These are phyloP conservation scores for Casaregolazyma suthepensis DNA, from an alignment of 1,139 yeast genomes.

Conservation along the genomic window DNA sequence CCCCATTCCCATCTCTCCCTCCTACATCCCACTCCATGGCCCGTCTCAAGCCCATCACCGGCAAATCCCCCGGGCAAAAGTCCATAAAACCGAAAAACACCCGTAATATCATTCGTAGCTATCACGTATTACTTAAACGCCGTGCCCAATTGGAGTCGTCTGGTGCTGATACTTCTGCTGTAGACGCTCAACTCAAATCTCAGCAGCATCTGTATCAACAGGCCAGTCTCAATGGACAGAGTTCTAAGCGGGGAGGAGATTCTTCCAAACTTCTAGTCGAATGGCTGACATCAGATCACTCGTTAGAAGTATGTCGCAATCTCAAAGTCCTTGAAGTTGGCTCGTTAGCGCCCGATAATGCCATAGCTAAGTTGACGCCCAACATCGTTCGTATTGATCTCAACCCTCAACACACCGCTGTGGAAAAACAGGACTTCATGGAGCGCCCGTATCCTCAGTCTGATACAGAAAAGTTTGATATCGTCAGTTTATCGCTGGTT, in stretches of 20 bases:
- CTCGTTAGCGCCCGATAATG: constrained; percentile 60
- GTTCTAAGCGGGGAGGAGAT: constrained; percentile 75
- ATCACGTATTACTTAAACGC: constrained; percentile 32
- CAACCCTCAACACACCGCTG: constrained; percentile 68
- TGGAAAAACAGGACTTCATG: constrained; percentile 79
- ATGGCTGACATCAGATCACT: constrained; percentile 46
- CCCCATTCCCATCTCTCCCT: background rate
- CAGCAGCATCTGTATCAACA: constrained; percentile 59
- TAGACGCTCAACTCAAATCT: constrained; percentile 16
- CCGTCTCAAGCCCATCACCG: constrained; percentile 13
- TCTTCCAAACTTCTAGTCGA: constrained; percentile 68
- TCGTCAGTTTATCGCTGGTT: constrained; percentile 79
- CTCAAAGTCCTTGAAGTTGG: constrained; percentile 71
- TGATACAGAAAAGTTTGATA: constrained; percentile 45
- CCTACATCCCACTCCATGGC: background rate
- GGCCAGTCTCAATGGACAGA: constrained; percentile 88
- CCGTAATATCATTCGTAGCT: constrained; percentile 31
- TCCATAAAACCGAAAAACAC: constrained; percentile 24
- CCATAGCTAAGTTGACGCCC: constrained; percentile 37
- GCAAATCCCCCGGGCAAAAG: constrained; percentile 13
- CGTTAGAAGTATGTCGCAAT: constrained; percentile 13
- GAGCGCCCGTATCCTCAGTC: constrained; percentile 55
- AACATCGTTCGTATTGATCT: constrained; percentile 64
- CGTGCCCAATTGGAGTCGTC: constrained; percentile 21
- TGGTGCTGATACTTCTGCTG: constrained; percentile 11